Conservation (phyloP, 495 filamentous ascomycete genomes). For the Cetradonia linearis region DNA sequence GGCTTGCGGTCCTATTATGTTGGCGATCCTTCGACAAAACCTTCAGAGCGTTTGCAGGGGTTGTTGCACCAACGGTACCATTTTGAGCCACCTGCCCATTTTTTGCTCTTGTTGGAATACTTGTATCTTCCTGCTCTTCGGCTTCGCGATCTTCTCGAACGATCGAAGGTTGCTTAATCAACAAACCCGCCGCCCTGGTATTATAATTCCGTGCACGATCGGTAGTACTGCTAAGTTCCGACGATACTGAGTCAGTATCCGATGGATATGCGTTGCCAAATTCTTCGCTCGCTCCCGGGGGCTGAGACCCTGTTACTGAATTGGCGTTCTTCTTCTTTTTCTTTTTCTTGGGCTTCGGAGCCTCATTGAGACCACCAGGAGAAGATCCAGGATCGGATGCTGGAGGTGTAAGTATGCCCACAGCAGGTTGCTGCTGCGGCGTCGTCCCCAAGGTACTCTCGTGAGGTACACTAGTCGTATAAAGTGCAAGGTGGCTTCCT, state of each 20-base stretch:
- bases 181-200: slow-evolving; percentile 21
- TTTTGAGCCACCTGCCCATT: slow-evolving; percentile 9
- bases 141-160: slow-evolving; percentile 52
- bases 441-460: slow-evolving; percentile 29
- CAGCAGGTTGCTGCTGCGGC: slow-evolving; percentile 3
- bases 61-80: slow-evolving; percentile 9
- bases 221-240: slow-evolving; percentile 23
- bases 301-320: background rate
- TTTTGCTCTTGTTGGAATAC: slow-evolving; percentile 15
- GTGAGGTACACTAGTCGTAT: slow-evolving; percentile 29
- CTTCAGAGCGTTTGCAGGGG: slow-evolving; percentile 19
- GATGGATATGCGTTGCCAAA: slow-evolving; percentile 25
- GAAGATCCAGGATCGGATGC: slow-evolving; percentile 22
- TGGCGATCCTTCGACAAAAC: slow-evolving; percentile 17
- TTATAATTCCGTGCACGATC: slow-evolving; percentile 23
- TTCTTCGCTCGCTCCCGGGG: slow-evolving; percentile 10
- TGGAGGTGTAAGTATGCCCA: slow-evolving; percentile 12
- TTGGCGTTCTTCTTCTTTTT: slow-evolving; percentile 25
- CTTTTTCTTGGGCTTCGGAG: slow-evolving; percentile 22
- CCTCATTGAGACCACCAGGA: slow-evolving; percentile 11
- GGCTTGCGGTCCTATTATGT: slow-evolving; percentile 25
- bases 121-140: slow-evolving; percentile 32
- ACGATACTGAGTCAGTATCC: slow-evolving; percentile 27
- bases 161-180: slow-evolving; percentile 48
- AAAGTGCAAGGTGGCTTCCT: slow-evolving; percentile 36